Conservation (phyloP, 495 filamentous ascomycete genomes). For the Corynascus novoguineensis region DNA sequence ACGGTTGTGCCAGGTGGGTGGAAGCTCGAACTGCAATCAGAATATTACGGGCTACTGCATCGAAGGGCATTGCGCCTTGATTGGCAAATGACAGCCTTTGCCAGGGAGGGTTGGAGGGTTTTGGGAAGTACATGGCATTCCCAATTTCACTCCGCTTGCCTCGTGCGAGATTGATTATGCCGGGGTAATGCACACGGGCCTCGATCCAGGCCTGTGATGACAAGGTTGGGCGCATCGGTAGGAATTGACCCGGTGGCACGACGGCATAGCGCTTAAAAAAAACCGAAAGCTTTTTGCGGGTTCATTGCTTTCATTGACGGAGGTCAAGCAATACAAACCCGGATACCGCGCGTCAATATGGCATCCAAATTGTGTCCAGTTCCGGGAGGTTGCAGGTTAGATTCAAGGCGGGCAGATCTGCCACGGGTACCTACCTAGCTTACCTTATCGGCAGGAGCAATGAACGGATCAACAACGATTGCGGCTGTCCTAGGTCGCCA, state of each 20-base stretch:
- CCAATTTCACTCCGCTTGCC: not conserved
- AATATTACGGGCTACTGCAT: not conserved
- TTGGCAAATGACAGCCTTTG: not conserved
- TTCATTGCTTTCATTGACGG: not conserved
- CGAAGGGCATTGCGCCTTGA: not conserved
- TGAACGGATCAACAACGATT: not conserved
- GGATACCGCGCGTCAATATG: not conserved
- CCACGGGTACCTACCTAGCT: not conserved
- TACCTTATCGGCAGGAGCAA: not conserved
- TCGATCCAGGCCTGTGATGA: not conserved
- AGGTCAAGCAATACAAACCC: not conserved
- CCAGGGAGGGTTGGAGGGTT: not conserved
- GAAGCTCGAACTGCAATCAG: not conserved
- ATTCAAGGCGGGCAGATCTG: not conserved
- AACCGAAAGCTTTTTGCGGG: not conserved
- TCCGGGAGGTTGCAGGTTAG: conserved; percentile 1
- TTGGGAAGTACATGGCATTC: not conserved
- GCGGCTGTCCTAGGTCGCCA: not conserved
- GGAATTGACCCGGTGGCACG: not conserved
- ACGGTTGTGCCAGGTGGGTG: no score
- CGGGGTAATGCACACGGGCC: not conserved
- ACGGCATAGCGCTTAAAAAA: no score
- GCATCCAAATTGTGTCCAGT: not conserved
- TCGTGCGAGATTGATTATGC: not conserved
- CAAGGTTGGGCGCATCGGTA: not conserved